Evolutionary conservation across 345 rosid genomes (phyloP), one percentile per base, ranked within the genome.

Genomic region (Trapa bicornis): DNA sequence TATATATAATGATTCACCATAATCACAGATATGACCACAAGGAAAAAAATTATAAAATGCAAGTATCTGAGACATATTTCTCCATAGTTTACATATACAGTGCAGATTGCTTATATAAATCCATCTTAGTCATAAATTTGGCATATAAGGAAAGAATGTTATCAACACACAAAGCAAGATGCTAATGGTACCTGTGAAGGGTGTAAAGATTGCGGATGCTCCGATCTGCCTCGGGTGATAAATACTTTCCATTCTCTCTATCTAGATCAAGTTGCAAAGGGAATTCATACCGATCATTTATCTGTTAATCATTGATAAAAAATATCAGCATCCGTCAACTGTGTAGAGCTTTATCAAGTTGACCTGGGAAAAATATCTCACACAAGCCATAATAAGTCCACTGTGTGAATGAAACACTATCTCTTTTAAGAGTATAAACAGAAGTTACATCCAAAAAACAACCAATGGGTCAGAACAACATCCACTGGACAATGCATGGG

Each of bases 201-300:
- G 82, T 81, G 74, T 81, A 76, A 15, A 79, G 80, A 65, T 81
- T 81, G 15, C 79, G 82, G 12, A 81, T 80, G 67, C 77, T 79
- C 67, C 75, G 74, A 68, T 81, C 85, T 50, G 85, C 79, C 0
- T 76, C 85, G 45, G 82, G 85, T 37, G 85, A 78, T 41, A 81
- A 58, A 47, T 81, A 81, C 66, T 79, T 81, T 15, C 80, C 80
- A 68, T 76, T 71, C 3, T 76, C 85, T 73, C 80, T 76, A 66
- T 81, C 85, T 39, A 81, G 82, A 72, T 81, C 85, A 67, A 81
- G 85, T 75, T 79, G 85, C 68, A 81, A 73, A 73, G 85, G 85
- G 62, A 81, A 81, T 68, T 81, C 85, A 67, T 81, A 81, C 12
- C 85, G 82, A 58, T 81, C 85, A 76, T 81, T 81, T 48, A 81